These are phyloP conservation scores for Pyrrhoderma noxium DNA, from an alignment of 1,284 basidiomycete genomes.

Conservation along the genomic window DNA sequence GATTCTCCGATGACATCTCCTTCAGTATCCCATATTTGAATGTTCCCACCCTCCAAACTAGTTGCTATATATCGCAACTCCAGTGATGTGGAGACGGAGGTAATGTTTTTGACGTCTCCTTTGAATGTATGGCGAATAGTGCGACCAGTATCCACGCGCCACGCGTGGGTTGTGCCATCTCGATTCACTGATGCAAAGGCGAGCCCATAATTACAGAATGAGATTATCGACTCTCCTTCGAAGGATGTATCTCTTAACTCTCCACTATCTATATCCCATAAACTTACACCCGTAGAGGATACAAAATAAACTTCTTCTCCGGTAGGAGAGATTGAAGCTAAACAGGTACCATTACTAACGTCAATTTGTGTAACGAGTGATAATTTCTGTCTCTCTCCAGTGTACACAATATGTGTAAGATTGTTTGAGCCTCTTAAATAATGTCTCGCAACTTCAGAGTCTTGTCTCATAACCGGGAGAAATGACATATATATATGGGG, in stretches of 20 bases:
- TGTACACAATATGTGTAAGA: not conserved
- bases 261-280: not conserved
- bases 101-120: too few relatives aligned
- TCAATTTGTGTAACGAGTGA: not conserved
- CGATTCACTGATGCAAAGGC: too few relatives aligned
- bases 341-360: not conserved
- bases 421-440: not conserved
- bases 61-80: too few relatives aligned
- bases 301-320: not conserved
- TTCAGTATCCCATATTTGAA: too few relatives aligned
- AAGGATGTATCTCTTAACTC: too few relatives aligned
- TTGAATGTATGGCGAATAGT: too few relatives aligned
- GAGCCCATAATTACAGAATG: not conserved
- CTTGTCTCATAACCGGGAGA: not conserved
- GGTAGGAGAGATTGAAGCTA: not conserved
- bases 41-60: too few relatives aligned
- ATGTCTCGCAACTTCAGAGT: not conserved
- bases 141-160: too few relatives aligned
- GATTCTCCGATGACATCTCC: too few relatives aligned
- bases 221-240: not conserved
- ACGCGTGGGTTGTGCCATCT: too few relatives aligned
- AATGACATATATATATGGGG: conserved; percentile 1
- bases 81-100: too few relatives aligned
- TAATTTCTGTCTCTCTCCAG: not conserved
- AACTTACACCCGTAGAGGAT: not conserved